Conservation (phyloP, 352 stramenopile genomes). For the Pythium monospermum region DNA sequence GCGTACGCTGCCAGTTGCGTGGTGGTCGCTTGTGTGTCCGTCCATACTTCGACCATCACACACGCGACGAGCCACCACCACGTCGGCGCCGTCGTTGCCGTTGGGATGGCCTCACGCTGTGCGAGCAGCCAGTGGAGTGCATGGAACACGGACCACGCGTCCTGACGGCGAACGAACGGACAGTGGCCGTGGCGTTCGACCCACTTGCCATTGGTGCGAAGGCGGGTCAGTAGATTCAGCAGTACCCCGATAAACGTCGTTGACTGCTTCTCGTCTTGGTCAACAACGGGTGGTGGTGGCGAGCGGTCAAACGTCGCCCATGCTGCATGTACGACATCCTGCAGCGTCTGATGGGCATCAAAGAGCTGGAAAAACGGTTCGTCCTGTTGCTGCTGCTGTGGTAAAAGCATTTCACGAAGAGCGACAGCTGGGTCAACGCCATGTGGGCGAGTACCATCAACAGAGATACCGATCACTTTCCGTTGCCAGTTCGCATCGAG, state of each 20-base stretch:
- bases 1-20: background rate
- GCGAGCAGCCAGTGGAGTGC: slow-evolving; percentile 9
- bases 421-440: too few relatives aligned
- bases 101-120: background rate
- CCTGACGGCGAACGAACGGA: background rate
- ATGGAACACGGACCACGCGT: slow-evolving; percentile 3
- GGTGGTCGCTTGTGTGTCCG: background rate
- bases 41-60: slow-evolving; percentile 9
- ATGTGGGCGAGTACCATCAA: too few relatives aligned
- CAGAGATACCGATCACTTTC: slow-evolving; percentile 23
- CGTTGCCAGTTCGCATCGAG: slow-evolving; percentile 24
- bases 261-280: too few relatives aligned
- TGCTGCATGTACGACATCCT: too few relatives aligned
- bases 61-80: slow-evolving; percentile 19
- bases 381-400: too few relatives aligned
- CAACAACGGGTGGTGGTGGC: too few relatives aligned
- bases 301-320: too few relatives aligned
- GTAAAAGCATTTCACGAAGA: too few relatives aligned
- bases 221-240: background rate
- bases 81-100: background rate
- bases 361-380: too few relatives aligned
- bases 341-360: too few relatives aligned
- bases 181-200: slow-evolving; percentile 2
- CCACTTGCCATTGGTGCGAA: background rate
- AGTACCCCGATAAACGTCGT: background rate